A percentile compares a stretch with the other conserved stretches of the same genome.
Evolutionary conservation across 345 rosid genomes (phyloP).

Genomic region (Pistacia atlantica): DNA sequence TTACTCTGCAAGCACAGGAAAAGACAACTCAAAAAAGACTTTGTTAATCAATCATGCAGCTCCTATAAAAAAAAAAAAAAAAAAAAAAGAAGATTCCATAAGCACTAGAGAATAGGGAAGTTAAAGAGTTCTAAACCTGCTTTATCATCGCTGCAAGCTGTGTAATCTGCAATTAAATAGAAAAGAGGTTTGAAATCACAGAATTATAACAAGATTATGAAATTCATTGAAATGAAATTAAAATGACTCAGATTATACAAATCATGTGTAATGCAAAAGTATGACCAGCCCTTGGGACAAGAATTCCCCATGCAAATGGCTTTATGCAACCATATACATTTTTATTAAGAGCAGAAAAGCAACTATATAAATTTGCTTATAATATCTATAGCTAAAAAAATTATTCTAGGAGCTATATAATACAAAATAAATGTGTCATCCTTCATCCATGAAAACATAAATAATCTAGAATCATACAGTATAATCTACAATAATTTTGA

Average conservation of each 20-base stretch:
- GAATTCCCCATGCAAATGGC: too few relatives aligned
- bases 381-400: neutral
- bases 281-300: too few relatives aligned
- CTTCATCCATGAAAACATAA: neutral
- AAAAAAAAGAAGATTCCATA: too few relatives aligned
- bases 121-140: slow-evolving; percentile 10
- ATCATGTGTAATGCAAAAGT: too few relatives aligned
- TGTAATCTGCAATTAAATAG: slow-evolving; percentile 14
- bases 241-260: too few relatives aligned
- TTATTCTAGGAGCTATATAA: neutral
- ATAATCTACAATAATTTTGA: neutral
- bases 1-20: slow-evolving; percentile 75
- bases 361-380: neutral
- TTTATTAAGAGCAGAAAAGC: neutral
- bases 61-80: too few relatives aligned
- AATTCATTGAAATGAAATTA: too few relatives aligned
- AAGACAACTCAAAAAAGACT: neutral
- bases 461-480: neutral
- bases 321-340: too few relatives aligned
- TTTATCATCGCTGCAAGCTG: slow-evolving; percentile 23
- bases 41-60: neutral
- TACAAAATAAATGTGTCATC: neutral
- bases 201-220: too few relatives aligned
- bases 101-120: neutral
- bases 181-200: neutral